Conservation (phyloP, 2,329 filamentous ascomycete species). For the Fusarium solani-melongenae region DNA sequence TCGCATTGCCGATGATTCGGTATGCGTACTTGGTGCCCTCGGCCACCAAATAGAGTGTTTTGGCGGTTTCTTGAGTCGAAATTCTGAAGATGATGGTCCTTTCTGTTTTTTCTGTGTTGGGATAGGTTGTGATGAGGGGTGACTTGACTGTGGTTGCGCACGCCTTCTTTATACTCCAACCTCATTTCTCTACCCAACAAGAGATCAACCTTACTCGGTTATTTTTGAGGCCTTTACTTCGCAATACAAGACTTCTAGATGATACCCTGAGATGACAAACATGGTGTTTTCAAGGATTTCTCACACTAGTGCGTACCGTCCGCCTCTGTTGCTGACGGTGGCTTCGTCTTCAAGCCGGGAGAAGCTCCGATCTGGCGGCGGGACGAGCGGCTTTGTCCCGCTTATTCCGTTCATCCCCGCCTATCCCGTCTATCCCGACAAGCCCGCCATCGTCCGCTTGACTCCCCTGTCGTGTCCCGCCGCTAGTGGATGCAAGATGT, state of each 20-base stretch:
- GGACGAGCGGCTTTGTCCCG: background rate
- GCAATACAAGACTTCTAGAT: background rate
- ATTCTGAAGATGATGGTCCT: background rate
- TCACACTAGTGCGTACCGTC: background rate
- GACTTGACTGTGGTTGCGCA: background rate
- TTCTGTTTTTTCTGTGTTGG: background rate
- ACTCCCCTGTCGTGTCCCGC: background rate
- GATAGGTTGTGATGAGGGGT: background rate
- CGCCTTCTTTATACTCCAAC: background rate
- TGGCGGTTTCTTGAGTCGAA: background rate
- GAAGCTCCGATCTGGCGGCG: background rate
- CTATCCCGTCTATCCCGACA: background rate
- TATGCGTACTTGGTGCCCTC: conserved; percentile 4
- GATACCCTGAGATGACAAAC: background rate
- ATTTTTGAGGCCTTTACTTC: background rate
- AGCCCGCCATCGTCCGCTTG: background rate
- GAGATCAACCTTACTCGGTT: background rate
- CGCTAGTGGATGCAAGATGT: background rate
- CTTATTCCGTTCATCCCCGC: background rate
- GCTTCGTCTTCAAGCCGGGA: background rate
- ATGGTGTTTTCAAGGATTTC: background rate
- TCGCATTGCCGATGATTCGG: background rate
- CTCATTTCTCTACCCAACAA: background rate
- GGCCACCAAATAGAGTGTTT: background rate
- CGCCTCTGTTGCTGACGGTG: background rate